Percentiles rank a stretch among this genome's conserved stretches.
Evolutionary conservation across 2,329 filamentous ascomycete species (phyloP).

Genomic region (Neonectria magnoliae): DNA sequence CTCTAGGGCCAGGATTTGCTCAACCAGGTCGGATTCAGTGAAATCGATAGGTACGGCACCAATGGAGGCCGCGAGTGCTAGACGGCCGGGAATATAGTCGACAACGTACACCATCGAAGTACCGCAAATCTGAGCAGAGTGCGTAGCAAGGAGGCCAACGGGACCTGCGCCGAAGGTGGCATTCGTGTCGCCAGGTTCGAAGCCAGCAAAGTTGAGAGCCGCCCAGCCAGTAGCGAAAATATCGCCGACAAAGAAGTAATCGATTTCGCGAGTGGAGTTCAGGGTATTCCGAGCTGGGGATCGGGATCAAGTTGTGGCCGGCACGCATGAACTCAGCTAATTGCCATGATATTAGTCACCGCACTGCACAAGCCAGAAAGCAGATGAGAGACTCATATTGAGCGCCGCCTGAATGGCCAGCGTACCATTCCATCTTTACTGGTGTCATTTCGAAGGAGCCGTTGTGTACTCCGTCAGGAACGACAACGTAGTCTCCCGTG

Average conservation of each 20-base stretch:
- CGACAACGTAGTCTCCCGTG: slow-evolving; percentile 6
- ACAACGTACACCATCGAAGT: slow-evolving; percentile 69
- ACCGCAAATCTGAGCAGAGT: slow-evolving; percentile 66
- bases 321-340: slow-evolving; percentile 1
- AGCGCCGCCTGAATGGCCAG: neutral
- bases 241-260: slow-evolving; percentile 6
- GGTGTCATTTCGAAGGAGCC: neutral
- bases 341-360: neutral
- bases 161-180: slow-evolving; percentile 71
- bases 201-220: slow-evolving; percentile 51
- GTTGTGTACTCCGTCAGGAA: slow-evolving; percentile 1
- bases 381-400: neutral
- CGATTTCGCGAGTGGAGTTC: neutral
- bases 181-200: slow-evolving; percentile 66
- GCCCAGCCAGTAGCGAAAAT: slow-evolving; percentile 8
- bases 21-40: slow-evolving; percentile 64
- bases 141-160: slow-evolving; percentile 71
- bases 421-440: neutral
- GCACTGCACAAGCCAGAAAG: neutral
- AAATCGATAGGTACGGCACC: slow-evolving; percentile 69
- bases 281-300: neutral
- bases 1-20: slow-evolving; percentile 55
- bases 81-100: slow-evolving; percentile 66
- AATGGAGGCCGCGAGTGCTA: slow-evolving; percentile 67
- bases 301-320: neutral